Base-by-base conservation (phyloP, 1,284 basidiomycete genomes). In the Boletus smithii region DNA sequence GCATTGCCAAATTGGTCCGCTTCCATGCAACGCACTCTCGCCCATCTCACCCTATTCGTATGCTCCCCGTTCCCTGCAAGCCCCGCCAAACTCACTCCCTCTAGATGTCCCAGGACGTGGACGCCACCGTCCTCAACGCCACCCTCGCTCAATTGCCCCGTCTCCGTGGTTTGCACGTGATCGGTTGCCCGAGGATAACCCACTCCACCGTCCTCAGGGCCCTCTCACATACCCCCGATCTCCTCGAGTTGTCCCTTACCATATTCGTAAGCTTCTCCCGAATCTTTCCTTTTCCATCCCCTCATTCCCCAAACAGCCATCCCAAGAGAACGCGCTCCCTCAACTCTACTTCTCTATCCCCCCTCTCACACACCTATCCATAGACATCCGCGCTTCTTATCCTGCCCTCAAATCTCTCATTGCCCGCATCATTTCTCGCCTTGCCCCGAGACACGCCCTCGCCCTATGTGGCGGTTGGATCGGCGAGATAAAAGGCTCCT, bases 171-270 rank as follows among this genome's bases (percentile, higher is more conserved):
- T 68, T 88, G 2, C 81, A 86, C 60, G 60, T 88, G 30, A 59
- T 85, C 18, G 71, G 70, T 8, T 88, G 85, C 59, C 61, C 73
- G 3, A 76, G 76, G 51, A 58, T 83, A 23, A 73, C 79, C 39
- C 79, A 85, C 54, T 50, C 59, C 8, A 57, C 61, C 17, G 63
- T 83, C 8, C 67, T 88, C 30, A 67, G 65, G 11, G 67, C 77
- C 9, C 61, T 76, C 8, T 50, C 60, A 0, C 66, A 77, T 41
- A 77, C 74, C 0, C 82, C 83, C 0, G 58, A 67, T 8, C 69
- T 88, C 8, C 75, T 78, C 53, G 80, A 73, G 50, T 67, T 88
- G 0, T 79, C 83, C 1, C 69, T 86, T 16, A 79, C 79, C 6
- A 70, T 73, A 43, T 75, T 73, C 53, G 84, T 81, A 53, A 53